Base-by-base conservation (phyloP, 768 basidiomycete species). In the Amanita inopinata region DNA sequence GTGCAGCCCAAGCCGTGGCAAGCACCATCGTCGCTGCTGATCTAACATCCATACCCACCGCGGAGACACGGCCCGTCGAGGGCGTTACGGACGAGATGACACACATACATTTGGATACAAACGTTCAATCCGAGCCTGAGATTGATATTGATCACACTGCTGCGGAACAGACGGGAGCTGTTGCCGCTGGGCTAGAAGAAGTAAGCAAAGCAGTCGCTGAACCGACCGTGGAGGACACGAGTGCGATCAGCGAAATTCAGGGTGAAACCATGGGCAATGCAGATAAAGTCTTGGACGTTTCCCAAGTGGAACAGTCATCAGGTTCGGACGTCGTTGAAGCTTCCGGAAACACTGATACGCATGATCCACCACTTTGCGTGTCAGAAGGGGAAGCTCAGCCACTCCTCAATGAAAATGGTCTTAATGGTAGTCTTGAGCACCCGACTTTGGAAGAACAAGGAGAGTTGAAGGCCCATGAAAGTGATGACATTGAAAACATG, bases 401-500 rank as follows among this genome's bases (percentile, higher is more conserved):
- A 2, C 20, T 22, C 23, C n/a, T n/a, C n/a, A n/a, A n/a, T n/a
- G n/a, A n/a, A n/a, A n/a, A n/a, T n/a, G n/a, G n/a, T n/a, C n/a
- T n/a, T n/a, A n/a, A n/a, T n/a, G n/a, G n/a, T n/a, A n/a, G n/a
- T n/a, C n/a, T 1, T 3, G 33, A 12, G 15, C 20, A 19, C 9
- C 23, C 11, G 17, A 12, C 2, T 5, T 35, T 11, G 8, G 33
- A 7, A 7, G 27, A 34, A 25, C 33, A 5, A 4, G 23, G 35
- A 24, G 24, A 43, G 19, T 35, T 19, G 7, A 25, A 28, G 14
- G 14, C 28, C 18, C 15, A 23, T 18, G 22, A 34, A 10, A 67
- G 56, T 11, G 56, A 63, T 41, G 74, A 80, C 22, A 63, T 80
- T 22, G 83, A 77, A 56, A 74, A 75, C 43, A 76, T 84, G 40